phyloP scores from a whole-genome alignment of 2,329 filamentous ascomycete species.

The Aspergillus proliferans region DNA sequence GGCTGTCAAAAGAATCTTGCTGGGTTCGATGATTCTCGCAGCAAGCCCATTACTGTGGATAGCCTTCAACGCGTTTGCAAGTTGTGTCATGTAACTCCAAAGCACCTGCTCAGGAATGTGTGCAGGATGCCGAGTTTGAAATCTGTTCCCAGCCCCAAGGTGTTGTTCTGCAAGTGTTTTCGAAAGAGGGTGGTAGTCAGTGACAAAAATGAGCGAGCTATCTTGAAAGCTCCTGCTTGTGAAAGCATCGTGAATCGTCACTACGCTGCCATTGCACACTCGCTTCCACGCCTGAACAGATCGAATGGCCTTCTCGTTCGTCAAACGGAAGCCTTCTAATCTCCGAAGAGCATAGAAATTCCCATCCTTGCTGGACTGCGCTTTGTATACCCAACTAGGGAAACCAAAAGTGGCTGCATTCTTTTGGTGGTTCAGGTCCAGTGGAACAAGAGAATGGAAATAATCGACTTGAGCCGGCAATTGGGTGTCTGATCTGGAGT shows the following conservation, averaged over 20 bases:
- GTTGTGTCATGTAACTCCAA: slow-evolving; percentile 89
- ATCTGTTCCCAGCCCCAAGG: slow-evolving; percentile 34
- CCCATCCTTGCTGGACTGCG: slow-evolving; percentile 79
- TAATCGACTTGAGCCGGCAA: slow-evolving; percentile 71
- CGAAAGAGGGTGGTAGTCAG: slow-evolving; percentile 84
- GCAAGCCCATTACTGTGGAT: slow-evolving; percentile 79
- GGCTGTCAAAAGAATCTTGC: slow-evolving; percentile 82
- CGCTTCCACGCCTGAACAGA: slow-evolving; percentile 85
- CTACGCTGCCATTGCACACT: slow-evolving; percentile 72
- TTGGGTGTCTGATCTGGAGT: slow-evolving; percentile 50
- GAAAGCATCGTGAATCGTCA: slow-evolving; percentile 85
- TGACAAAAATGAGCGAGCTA: slow-evolving; percentile 88
- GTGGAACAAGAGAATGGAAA: slow-evolving; percentile 84
- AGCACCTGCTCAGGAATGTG: slow-evolving; percentile 66
- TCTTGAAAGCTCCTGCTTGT: slow-evolving; percentile 90
- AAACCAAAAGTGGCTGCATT: slow-evolving; percentile 76
- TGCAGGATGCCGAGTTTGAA: slow-evolving; percentile 40
- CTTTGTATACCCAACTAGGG: slow-evolving; percentile 92
- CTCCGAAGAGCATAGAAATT: slow-evolving; percentile 80
- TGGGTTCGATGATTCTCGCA: slow-evolving; percentile 76
- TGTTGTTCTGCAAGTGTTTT: slow-evolving; percentile 86
- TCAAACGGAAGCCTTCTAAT: slow-evolving; percentile 81
- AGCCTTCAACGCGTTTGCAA: slow-evolving; percentile 77
- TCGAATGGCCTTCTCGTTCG: slow-evolving; percentile 81
- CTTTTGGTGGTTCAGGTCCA: slow-evolving; percentile 76